Conservation (phyloP, 208 protist species). For the Leishmania tarentolae region DNA sequence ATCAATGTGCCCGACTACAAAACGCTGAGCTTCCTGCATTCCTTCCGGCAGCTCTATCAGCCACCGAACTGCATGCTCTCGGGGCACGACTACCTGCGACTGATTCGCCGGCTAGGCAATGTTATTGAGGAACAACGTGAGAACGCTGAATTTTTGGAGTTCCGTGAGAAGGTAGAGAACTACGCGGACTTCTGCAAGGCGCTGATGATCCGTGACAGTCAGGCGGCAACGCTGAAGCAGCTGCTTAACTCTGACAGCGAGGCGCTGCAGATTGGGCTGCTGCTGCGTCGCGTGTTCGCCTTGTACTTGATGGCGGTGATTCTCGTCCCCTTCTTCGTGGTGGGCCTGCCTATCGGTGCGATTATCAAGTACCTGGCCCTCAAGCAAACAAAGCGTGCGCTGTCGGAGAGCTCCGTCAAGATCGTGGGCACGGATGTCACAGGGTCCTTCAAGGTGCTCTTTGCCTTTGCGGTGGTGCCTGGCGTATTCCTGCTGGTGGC, state of each 20-base stretch:
- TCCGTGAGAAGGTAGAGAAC: slow-evolving; percentile 76
- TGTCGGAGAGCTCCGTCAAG: slow-evolving; percentile 87
- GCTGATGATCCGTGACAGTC: slow-evolving; percentile 84
- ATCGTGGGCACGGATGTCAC: slow-evolving; percentile 90
- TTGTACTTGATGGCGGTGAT: slow-evolving; percentile 79
- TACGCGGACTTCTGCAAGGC: slow-evolving; percentile 85
- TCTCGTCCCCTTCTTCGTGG: slow-evolving; percentile 84
- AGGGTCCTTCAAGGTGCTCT: slow-evolving; percentile 87
- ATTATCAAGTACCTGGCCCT: slow-evolving; percentile 56
- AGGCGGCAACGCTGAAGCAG: slow-evolving; percentile 81
- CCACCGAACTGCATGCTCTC: slow-evolving; percentile 77
- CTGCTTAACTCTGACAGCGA: slow-evolving; percentile 55
- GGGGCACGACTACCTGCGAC: slow-evolving; percentile 79
- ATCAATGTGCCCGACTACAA: slow-evolving; percentile 93
- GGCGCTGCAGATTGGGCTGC: slow-evolving; percentile 57
- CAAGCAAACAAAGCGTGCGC: slow-evolving; percentile 66
- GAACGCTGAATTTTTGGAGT: slow-evolving; percentile 65
- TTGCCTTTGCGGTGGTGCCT: slow-evolving; percentile 71
- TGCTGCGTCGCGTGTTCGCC: slow-evolving; percentile 74
- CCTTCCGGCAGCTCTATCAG: slow-evolving; percentile 91
- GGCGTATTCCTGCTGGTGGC: slow-evolving; percentile 59
- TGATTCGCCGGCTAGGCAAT: slow-evolving; percentile 81
- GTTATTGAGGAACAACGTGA: slow-evolving; percentile 75
- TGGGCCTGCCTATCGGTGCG: slow-evolving; percentile 76
- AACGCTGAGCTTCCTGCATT: slow-evolving; percentile 89